Percentiles rank a stretch among this genome's conserved stretches.
phyloP scores from a whole-genome alignment of 2,329 filamentous ascomycete species.

The Colletotrichum caudatum region DNA sequence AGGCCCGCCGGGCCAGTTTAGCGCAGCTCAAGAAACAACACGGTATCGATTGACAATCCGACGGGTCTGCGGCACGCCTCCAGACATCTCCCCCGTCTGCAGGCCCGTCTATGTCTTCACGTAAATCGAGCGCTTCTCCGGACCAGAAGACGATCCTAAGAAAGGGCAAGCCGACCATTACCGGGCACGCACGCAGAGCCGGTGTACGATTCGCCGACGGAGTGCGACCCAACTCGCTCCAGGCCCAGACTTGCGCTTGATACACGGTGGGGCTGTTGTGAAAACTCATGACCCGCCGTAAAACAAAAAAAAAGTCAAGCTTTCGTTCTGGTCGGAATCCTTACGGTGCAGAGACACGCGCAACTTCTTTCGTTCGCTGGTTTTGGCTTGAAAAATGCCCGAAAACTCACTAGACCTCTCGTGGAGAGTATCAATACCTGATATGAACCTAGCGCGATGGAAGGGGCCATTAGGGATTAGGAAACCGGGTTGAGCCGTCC shows the following conservation, averaged over 20 bases:
- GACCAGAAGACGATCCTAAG: constrained; percentile 59
- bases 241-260: constrained; percentile 55
- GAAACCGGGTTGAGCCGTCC: constrained; percentile 39
- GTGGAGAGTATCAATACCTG: constrained; percentile 43
- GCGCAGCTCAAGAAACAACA: constrained; percentile 98
- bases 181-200: constrained; percentile 53
- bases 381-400: constrained; percentile 41
- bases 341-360: constrained; percentile 25
- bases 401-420: constrained; percentile 42
- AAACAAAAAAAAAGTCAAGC: constrained; percentile 13
- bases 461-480: constrained; percentile 34
- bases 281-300: constrained; percentile 33
- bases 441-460: constrained; percentile 42
- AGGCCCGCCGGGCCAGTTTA: constrained; percentile 95
- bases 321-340: constrained; percentile 39
- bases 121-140: constrained; percentile 52
- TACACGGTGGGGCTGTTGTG: constrained; percentile 29
- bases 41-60: constrained; percentile 95
- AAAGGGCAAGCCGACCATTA: constrained; percentile 56
- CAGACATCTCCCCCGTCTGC: constrained; percentile 63
- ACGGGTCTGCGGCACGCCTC: constrained; percentile 70
- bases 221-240: constrained; percentile 49
- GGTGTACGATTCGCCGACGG: constrained; percentile 58
- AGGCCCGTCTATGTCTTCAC: constrained; percentile 69
- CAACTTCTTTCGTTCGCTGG: constrained; percentile 37